Evolutionary conservation across 2,329 filamentous ascomycete genomes (phyloP).

Genomic region (Arachnomyces sp.): DNA sequence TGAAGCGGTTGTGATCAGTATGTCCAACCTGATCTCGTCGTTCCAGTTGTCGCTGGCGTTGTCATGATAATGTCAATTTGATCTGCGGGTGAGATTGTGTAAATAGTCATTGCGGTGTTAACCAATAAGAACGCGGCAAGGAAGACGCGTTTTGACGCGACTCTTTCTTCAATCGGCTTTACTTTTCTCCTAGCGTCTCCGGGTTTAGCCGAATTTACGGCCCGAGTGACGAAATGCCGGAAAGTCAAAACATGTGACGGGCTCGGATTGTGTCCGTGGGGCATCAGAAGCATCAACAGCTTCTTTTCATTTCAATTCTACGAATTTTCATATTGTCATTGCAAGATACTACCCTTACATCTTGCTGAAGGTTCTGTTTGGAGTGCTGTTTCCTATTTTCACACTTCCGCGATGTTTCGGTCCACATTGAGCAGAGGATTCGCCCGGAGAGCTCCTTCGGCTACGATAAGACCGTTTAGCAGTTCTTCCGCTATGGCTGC

Average conservation of each 20-base stretch:
- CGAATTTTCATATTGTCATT: too few species aligned
- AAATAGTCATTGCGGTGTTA: background rate
- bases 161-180: background rate
- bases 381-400: constrained; percentile 10
- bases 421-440: constrained; percentile 25
- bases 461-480: constrained; percentile 56
- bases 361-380: constrained; percentile 8
- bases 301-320: background rate
- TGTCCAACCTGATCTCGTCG: constrained; percentile 10
- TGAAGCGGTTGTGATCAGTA: constrained; percentile 10
- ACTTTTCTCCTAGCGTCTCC: background rate
- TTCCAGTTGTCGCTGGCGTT: constrained; percentile 15
- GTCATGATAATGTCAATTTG: background rate
- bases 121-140: constrained; percentile 20
- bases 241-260: constrained; percentile 5
- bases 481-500: constrained; percentile 54
- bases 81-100: too few species aligned
- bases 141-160: constrained; percentile 19
- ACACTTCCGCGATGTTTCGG: constrained; percentile 26
- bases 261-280: too few species aligned
- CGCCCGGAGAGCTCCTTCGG: constrained; percentile 26
- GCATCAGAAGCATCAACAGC: background rate
- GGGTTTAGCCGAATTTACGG: too few species aligned
- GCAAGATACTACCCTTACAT: background rate
- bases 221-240: too few species aligned